These are phyloP conservation scores for Stylosanthes scabra DNA, from an alignment of 331 rosid genomes.

Conservation along the genomic window DNA sequence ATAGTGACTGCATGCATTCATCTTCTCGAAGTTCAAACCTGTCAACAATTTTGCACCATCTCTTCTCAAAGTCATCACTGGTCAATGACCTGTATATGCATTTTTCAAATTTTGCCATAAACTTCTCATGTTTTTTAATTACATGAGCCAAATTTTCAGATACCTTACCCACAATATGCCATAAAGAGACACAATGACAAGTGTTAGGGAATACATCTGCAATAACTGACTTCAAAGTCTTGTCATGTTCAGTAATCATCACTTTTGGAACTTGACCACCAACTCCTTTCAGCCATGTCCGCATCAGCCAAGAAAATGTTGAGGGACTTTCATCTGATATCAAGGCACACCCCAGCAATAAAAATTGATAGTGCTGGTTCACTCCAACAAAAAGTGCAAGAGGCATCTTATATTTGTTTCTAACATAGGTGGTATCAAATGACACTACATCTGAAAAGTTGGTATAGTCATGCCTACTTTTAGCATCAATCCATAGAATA, in stretches of 20 bases:
- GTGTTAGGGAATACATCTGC: conserved; percentile 69
- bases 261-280: conserved; percentile 92
- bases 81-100: conserved; percentile 84
- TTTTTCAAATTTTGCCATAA: conserved; percentile 80
- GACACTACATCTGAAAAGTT: conserved; percentile 87
- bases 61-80: conserved; percentile 81
- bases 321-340: conserved; percentile 78
- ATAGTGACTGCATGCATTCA: conserved; percentile 72
- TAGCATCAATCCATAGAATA: conserved; percentile 93
- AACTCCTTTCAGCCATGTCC: conserved; percentile 86
- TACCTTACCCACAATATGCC: conserved; percentile 86
- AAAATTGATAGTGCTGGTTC: conserved; percentile 92
- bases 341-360: conserved; percentile 95
- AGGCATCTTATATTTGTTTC: conserved; percentile 94
- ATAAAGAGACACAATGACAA: conserved; percentile 72
- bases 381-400: conserved; percentile 92
- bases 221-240: conserved; percentile 69
- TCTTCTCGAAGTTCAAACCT: conserved; percentile 82
- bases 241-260: conserved; percentile 86
- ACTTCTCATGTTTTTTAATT: conserved; percentile 70
- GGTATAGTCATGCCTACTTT: conserved; percentile 87
- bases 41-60: conserved; percentile 81
- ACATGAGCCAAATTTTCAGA: conserved; percentile 81
- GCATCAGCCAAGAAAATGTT: conserved; percentile 79
- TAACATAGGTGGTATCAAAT: conserved; percentile 81